phyloP scores from a whole-genome alignment of 148 eudicot species.

The Dianthus caryophyllus region DNA sequence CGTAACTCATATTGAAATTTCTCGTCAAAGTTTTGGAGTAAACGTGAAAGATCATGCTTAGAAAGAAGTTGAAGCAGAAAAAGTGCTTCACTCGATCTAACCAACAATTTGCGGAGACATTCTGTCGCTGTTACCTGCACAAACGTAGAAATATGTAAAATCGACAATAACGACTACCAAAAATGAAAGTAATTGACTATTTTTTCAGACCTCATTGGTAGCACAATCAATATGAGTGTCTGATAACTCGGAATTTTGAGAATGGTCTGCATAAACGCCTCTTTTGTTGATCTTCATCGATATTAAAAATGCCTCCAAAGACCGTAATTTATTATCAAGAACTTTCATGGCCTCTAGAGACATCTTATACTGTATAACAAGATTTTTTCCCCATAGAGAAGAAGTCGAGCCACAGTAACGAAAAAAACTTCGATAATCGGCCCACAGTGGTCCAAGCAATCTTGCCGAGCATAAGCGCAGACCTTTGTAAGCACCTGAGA shows the following conservation, averaged over 20 bases:
- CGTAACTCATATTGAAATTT: too few species aligned
- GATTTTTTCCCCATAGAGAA: slow-evolving; percentile 34
- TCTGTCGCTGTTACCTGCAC: slow-evolving; percentile 88
- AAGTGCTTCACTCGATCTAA: slow-evolving; percentile 82
- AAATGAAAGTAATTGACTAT: background rate
- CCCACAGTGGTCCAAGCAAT: slow-evolving; percentile 86
- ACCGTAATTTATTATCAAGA: slow-evolving; percentile 84
- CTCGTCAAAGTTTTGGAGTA: slow-evolving; percentile 71
- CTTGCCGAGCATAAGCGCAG: slow-evolving; percentile 83
- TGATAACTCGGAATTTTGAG: slow-evolving; percentile 42
- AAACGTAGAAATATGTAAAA: background rate
- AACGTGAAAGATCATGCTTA: slow-evolving; percentile 69
- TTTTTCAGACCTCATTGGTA: slow-evolving; percentile 65
- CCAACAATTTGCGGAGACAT: slow-evolving; percentile 84
- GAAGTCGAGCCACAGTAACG: slow-evolving; percentile 41
- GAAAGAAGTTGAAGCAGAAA: slow-evolving; percentile 79
- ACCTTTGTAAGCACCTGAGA: slow-evolving; percentile 94
- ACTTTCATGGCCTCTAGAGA: slow-evolving; percentile 66
- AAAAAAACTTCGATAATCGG: slow-evolving; percentile 64
- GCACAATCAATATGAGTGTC: slow-evolving; percentile 74
- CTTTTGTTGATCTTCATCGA: slow-evolving; percentile 75
- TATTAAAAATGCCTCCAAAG: slow-evolving; percentile 69
- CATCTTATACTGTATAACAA: slow-evolving; percentile 59
- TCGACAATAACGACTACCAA: background rate
- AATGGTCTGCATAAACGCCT: slow-evolving; percentile 60